phyloP scores from a whole-genome alignment of 129 eudicot species.

The Sambucus nigra region DNA sequence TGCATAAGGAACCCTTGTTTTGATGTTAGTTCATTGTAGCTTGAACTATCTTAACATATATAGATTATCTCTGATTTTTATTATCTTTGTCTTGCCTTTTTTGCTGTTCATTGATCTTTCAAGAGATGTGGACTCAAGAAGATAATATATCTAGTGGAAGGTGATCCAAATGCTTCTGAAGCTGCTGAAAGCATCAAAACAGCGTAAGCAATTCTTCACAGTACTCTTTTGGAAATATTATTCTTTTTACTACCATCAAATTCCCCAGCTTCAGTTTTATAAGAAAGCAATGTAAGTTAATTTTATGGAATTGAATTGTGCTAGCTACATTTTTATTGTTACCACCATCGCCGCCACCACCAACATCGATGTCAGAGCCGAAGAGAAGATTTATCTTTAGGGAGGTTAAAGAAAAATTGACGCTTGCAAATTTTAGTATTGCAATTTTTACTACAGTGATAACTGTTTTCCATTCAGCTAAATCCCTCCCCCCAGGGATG shows the following conservation, averaged over 20 bases:
- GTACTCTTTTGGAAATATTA: slow-evolving; percentile 1
- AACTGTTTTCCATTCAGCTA: no score
- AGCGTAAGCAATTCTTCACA: slow-evolving; percentile 51
- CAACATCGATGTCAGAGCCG: background rate
- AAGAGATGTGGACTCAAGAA: slow-evolving; percentile 92
- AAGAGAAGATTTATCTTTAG: no score
- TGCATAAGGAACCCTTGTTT: no score
- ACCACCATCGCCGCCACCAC: background rate
- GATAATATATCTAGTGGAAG: slow-evolving; percentile 87
- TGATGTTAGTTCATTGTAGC: no score
- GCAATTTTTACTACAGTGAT: no score
- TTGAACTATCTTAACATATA: no score
- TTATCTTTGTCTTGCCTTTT: background rate
- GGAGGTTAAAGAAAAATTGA: no score
- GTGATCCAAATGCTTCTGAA: slow-evolving; percentile 79
- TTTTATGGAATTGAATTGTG: background rate
- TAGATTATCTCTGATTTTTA: background rate
- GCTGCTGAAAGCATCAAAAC: slow-evolving; percentile 96
- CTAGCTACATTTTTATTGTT: background rate
- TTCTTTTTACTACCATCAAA: background rate
- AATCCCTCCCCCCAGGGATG: no score
- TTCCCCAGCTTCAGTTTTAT: background rate
- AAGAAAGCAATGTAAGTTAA: background rate
- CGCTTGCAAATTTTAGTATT: no score
- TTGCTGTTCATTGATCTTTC: slow-evolving; percentile 3